A percentile compares a stretch with the other conserved stretches of the same genome.
phyloP scores from a whole-genome alignment of 202 grass and related monocot species.

The Hordeum pubiflorum region DNA sequence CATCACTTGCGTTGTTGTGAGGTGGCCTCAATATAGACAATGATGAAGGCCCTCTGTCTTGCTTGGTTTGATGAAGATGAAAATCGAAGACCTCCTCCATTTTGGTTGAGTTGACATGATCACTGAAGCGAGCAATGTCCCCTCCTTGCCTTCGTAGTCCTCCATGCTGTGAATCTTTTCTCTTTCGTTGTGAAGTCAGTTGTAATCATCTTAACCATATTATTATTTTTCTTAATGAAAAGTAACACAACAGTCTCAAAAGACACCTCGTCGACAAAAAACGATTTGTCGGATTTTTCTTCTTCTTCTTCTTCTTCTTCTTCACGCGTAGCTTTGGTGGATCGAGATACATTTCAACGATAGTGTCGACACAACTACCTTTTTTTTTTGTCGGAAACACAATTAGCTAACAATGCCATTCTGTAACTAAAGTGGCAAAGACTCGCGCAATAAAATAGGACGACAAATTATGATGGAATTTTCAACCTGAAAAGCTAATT shows the following conservation, averaged over 20 bases:
- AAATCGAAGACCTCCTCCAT: background rate
- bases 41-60: background rate
- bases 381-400: background rate
- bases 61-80: background rate
- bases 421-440: constrained; percentile 1
- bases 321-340: background rate
- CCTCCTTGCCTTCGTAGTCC: background rate
- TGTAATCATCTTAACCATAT: background rate
- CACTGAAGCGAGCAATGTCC: background rate
- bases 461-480: background rate
- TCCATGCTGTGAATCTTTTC: background rate
- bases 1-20: background rate
- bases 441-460: constrained; percentile 13
- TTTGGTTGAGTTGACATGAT: background rate
- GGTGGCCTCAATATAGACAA: background rate
- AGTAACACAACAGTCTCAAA: background rate
- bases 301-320: background rate
- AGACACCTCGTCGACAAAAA: background rate
- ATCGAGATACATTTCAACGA: background rate
- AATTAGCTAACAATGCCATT: background rate
- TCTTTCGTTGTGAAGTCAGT: background rate
- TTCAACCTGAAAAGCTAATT: constrained; percentile 1
- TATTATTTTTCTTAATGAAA: background rate
- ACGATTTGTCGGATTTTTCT: background rate
- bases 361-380: background rate